These are phyloP conservation scores for Suillus discolor DNA, from an alignment of 768 basidiomycete species.

Conservation along the genomic window DNA sequence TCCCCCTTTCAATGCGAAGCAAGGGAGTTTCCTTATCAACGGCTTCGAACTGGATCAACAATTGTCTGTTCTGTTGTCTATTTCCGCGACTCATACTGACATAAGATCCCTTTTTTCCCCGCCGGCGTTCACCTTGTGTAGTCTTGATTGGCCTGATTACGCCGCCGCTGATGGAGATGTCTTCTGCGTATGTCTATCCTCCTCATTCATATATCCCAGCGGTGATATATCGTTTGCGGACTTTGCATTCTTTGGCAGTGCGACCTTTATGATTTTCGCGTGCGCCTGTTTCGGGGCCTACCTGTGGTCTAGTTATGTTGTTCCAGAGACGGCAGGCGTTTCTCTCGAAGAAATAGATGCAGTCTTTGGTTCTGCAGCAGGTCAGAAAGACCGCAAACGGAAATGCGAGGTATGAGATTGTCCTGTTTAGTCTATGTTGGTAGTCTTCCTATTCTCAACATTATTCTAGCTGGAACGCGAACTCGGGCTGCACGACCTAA, in stretches of 20 bases:
- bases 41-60: conserved; percentile 86
- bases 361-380: conserved; percentile 63
- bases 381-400: conserved; percentile 50
- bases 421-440: background rate
- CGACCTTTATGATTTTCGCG: conserved; percentile 71
- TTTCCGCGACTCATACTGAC: background rate
- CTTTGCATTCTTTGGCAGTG: conserved; percentile 36
- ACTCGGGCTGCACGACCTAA: conserved; percentile 49
- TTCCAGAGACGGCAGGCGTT: conserved; percentile 79
- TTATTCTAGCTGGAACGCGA: conserved; percentile 57
- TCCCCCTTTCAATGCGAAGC: conserved; percentile 76
- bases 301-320: conserved; percentile 66
- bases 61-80: conserved; percentile 48
- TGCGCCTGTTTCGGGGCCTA: conserved; percentile 66
- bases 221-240: background rate
- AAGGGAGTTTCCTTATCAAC: conserved; percentile 84
- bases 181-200: conserved; percentile 49
- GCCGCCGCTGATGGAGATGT: conserved; percentile 62
- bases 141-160: conserved; percentile 78
- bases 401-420: conserved; percentile 52
- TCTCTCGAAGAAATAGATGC: conserved; percentile 77
- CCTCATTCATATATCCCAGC: background rate
- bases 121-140: conserved; percentile 25
- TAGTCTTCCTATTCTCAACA: background rate
- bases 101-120: background rate